Evolutionary conservation across 495 filamentous ascomycete genomes (phyloP), one percentile per base, ranked within the genome.

Genomic region (Penicillium cinerascens): DNA sequence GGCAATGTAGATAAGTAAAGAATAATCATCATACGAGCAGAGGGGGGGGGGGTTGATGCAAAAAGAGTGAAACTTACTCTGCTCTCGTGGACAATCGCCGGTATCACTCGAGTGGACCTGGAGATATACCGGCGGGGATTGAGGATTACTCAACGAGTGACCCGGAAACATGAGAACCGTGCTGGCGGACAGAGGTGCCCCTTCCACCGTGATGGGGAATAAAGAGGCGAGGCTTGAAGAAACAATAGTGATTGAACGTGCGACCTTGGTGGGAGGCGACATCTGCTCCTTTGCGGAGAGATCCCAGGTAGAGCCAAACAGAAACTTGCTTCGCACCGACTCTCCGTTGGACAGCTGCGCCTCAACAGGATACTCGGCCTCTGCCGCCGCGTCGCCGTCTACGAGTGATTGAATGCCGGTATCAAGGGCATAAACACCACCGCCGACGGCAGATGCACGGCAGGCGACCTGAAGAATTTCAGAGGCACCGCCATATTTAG

Each of bases 1-100:
- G 91, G 85, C 88, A 96, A 96, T 96, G 91, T 97, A 97, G 91
- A 93, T 96, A 97, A 96, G 90, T 92, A 86, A 84, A 58, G 75
- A 74, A 60, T 67, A 77, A 74, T 86, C 83, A 91, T 95, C 91
- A 92, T 91, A 73, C 78, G 79, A 72, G 74, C 68, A 70, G 54
- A 54, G 36, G 42, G 53, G 50, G 38, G 40, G 16, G 48, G 51
- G 16, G 37, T 20, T 23, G 47, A 53, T 49, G 22, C 38, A 63
- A 52, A 9, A 23, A 3, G 13, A 15, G 35, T 58, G 67, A 8
- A 35, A 84, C 91, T 90, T 82, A 97, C 92, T 83, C 83, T 97
- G 90, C 70, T 84, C 82, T 51, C 65, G 55, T 25, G 92, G 91
- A 66, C 92, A 97, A 70, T 96, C 91, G 53, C 89, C 91, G 36